Evolutionary conservation across 345 rosid genomes (phyloP).

Genomic region (Salix caprea): DNA sequence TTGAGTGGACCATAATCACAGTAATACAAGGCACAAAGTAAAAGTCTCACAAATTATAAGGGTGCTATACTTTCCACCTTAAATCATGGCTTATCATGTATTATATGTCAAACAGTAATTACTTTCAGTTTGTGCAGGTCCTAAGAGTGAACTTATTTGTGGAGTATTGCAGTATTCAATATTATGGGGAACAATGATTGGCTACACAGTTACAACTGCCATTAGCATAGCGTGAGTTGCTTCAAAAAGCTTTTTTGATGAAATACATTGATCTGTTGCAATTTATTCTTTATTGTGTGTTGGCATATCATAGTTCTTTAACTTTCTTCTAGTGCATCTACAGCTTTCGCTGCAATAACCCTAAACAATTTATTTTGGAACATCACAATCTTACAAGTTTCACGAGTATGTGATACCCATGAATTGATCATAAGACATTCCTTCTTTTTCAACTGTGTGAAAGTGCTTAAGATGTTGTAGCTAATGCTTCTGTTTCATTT

Average conservation of each 20-base stretch:
- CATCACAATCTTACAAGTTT: too few species aligned
- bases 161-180: slow-evolving; percentile 35
- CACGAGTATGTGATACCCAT: too few species aligned
- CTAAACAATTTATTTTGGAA: too few species aligned
- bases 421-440: too few species aligned
- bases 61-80: too few species aligned
- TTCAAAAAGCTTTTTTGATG: neutral
- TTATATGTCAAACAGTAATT: neutral
- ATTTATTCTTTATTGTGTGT: neutral
- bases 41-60: too few species aligned
- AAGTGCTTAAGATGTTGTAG: too few species aligned
- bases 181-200: slow-evolving; percentile 41
- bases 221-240: slow-evolving; percentile 41
- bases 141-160: slow-evolving; percentile 24
- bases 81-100: too few species aligned
- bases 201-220: slow-evolving; percentile 51
- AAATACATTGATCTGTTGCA: neutral
- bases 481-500: neutral
- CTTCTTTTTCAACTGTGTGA: too few species aligned
- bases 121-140: slow-evolving; percentile 4
- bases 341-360: neutral
- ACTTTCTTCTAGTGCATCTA: neutral
- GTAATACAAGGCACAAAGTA: too few species aligned
- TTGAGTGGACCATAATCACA: too few species aligned
- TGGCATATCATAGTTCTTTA: too few species aligned